phyloP scores from a whole-genome alignment of 1,139 yeast genomes.

The Eremothecium sinecaudum region DNA sequence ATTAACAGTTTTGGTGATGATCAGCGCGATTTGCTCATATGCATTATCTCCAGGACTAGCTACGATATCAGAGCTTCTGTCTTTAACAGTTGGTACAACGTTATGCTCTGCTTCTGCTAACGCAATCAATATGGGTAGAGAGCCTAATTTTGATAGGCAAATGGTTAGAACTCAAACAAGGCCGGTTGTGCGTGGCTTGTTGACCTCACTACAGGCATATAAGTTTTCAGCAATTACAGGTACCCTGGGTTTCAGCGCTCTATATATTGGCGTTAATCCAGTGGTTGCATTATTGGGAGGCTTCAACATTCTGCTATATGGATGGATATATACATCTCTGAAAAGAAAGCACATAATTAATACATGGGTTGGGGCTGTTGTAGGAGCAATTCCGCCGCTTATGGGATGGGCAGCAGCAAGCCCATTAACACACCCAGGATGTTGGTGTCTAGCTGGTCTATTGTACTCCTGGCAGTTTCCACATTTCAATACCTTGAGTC shows the following conservation, averaged over 20 bases:
- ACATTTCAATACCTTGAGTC: slow-evolving; percentile 87
- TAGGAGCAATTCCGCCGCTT: slow-evolving; percentile 95
- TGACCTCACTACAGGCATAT: slow-evolving; percentile 70
- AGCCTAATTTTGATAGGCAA: slow-evolving; percentile 75
- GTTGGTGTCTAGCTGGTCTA: slow-evolving; percentile 87
- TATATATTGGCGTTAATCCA: slow-evolving; percentile 77
- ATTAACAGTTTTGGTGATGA: slow-evolving; percentile 75
- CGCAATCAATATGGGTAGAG: slow-evolving; percentile 95
- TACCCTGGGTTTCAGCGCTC: slow-evolving; percentile 53
- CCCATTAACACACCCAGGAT: slow-evolving; percentile 75
- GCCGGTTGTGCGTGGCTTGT: slow-evolving; percentile 80
- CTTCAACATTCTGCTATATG: slow-evolving; percentile 67
- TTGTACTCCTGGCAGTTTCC: slow-evolving; percentile 99
- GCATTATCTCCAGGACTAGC: slow-evolving; percentile 81
- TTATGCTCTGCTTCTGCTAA: slow-evolving; percentile 90
- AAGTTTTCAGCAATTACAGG: slow-evolving; percentile 72
- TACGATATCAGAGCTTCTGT: slow-evolving; percentile 57
- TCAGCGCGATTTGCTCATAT: slow-evolving; percentile 87
- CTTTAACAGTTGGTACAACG: slow-evolving; percentile 76
- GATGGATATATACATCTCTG: slow-evolving; percentile 85
- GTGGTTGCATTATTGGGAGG: slow-evolving; percentile 73
- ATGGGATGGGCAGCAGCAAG: slow-evolving; percentile 99
- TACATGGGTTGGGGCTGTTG: slow-evolving; percentile 98
- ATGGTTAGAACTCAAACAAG: slow-evolving; percentile 87
- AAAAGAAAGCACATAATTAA: slow-evolving; percentile 76